phyloP scores from a whole-genome alignment of 257 asterid genomes.

The Solanum clarkiae region DNA sequence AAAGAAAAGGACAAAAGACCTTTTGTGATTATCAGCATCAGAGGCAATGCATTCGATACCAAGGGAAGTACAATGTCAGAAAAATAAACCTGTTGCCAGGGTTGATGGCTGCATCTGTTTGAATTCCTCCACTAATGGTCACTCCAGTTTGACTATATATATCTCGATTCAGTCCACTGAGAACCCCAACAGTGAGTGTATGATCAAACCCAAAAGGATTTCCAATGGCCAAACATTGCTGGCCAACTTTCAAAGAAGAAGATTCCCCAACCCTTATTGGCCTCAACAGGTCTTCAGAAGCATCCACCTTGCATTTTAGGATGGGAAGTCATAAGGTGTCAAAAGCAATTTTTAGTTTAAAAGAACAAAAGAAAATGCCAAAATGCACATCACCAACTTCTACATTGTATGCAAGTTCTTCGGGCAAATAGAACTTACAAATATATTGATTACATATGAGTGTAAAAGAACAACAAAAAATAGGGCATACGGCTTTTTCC shows the following conservation, averaged over 20 bases:
- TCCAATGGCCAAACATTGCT: slow-evolving; percentile 91
- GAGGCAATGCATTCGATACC: not conserved
- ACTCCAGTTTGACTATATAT: slow-evolving; percentile 92
- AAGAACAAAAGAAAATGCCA: not conserved
- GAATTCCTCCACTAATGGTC: slow-evolving; percentile 92
- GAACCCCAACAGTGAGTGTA: slow-evolving; percentile 93
- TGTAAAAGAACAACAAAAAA: not conserved
- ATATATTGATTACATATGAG: not conserved
- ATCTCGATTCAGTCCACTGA: slow-evolving; percentile 92
- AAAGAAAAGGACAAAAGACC: not conserved
- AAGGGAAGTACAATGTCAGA: not conserved
- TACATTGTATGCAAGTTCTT: not conserved
- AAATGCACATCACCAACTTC: not conserved
- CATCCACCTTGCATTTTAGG: slow-evolving; percentile 51
- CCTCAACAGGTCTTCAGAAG: slow-evolving; percentile 64
- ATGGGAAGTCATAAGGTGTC: not conserved
- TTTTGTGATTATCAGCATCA: not conserved
- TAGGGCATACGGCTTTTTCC: not conserved
- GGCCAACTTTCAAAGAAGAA: slow-evolving; percentile 78
- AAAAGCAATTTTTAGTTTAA: not conserved
- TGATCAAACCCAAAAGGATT: slow-evolving; percentile 98
- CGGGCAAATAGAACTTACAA: not conserved
- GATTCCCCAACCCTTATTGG: slow-evolving; percentile 75
- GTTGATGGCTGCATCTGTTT: slow-evolving; percentile 97
- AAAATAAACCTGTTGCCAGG: slow-evolving; percentile 86